These are phyloP conservation scores for Hapsidospora chrysogenum DNA, from an alignment of 495 filamentous ascomycete species.

Conservation along the genomic window DNA sequence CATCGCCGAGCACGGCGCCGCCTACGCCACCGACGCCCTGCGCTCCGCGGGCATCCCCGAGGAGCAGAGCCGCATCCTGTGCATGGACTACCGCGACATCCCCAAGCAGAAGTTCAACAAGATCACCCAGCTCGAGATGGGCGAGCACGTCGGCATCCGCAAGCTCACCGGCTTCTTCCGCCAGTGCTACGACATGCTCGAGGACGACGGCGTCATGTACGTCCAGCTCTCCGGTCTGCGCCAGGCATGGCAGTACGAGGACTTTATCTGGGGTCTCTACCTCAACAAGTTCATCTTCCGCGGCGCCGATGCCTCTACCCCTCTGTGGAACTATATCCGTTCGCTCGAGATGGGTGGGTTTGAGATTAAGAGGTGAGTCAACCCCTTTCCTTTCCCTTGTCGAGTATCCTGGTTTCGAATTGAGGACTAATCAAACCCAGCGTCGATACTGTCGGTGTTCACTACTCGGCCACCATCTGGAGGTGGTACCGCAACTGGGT, in stretches of 20 bases:
- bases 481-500: slow-evolving; percentile 99
- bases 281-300: slow-evolving; percentile 92
- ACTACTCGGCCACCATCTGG: slow-evolving; percentile 96
- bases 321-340: slow-evolving; percentile 54
- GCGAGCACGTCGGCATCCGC: slow-evolving; percentile 74
- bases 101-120: slow-evolving; percentile 57
- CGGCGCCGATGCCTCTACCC: slow-evolving; percentile 71
- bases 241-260: slow-evolving; percentile 78
- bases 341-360: slow-evolving; percentile 61
- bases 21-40: slow-evolving; percentile 64
- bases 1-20: slow-evolving; percentile 68
- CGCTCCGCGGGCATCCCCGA: slow-evolving; percentile 50
- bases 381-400: slow-evolving; percentile 14
- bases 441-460: slow-evolving; percentile 80
- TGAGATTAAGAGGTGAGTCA: slow-evolving; percentile 61
- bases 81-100: slow-evolving; percentile 78
- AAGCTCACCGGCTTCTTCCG: slow-evolving; percentile 50
- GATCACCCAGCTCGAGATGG: slow-evolving; percentile 84
- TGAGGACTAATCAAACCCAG: slow-evolving; percentile 3
- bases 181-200: slow-evolving; percentile 70
- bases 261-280: slow-evolving; percentile 74
- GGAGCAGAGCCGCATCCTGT: slow-evolving; percentile 57
- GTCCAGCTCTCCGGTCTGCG: slow-evolving; percentile 71
- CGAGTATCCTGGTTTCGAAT: not conserved
- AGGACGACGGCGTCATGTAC: slow-evolving; percentile 74